Evolutionary conservation across 108 stramenopile genomes (phyloP).

Genomic region (Hondaea fermentalgiana): DNA sequence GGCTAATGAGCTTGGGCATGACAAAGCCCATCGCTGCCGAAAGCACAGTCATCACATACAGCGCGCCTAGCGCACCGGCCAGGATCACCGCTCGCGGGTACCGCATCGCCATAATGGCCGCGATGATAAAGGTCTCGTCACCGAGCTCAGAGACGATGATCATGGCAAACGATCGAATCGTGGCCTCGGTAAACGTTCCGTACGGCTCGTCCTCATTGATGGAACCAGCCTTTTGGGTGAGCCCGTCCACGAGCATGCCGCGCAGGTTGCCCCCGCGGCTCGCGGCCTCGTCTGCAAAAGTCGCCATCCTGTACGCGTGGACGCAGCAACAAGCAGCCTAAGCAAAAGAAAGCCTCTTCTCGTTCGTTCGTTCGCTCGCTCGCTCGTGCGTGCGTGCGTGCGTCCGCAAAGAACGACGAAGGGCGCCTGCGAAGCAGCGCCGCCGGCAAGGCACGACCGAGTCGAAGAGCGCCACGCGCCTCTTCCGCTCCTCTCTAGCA

Average conservation of each 20-base stretch:
- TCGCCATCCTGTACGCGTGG: background rate
- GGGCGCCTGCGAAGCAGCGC: no score
- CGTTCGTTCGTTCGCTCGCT: no score
- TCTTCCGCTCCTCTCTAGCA: no score
- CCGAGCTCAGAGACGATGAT: constrained; percentile 98
- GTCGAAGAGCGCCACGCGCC: no score
- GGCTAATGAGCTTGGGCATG: constrained; percentile 73
- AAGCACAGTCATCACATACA: constrained; percentile 90
- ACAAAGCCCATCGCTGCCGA: constrained; percentile 79
- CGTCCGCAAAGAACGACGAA: no score
- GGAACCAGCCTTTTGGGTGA: background rate
- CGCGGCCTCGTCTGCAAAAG: background rate
- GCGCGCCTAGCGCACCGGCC: constrained; percentile 71
- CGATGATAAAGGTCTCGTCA: constrained; percentile 99
- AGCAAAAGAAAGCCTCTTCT: no score
- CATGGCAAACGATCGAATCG: constrained; percentile 46
- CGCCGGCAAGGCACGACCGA: no score
- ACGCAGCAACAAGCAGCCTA: no score
- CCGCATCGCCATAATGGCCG: constrained; percentile 91
- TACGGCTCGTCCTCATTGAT: background rate
- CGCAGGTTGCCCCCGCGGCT: background rate
- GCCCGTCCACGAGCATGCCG: background rate
- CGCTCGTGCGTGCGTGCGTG: no score
- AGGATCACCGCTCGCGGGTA: constrained; percentile 79
- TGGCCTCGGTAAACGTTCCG: background rate